Conservation (phyloP, 805 yeast genomes). For the Saccharomycopsis fodiens region DNA sequence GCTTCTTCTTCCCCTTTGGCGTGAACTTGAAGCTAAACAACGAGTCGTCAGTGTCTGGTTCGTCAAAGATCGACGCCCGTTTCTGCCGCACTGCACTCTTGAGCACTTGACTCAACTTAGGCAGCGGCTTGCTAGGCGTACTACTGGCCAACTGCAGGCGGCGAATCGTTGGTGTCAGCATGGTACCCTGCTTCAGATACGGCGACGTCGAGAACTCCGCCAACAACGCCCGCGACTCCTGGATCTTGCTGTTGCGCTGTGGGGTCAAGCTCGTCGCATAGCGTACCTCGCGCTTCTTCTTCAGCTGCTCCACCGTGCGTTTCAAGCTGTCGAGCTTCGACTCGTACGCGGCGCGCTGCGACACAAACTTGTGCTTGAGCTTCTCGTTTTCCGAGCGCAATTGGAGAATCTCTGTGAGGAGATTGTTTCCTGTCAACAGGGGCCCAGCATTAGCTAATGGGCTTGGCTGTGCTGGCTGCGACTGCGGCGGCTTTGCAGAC, state of each 20-base stretch:
- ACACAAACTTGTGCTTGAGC: constrained; percentile 11
- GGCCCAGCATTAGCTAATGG: too few species aligned
- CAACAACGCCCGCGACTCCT: background rate
- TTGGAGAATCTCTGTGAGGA: background rate
- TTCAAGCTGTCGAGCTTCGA: constrained; percentile 9
- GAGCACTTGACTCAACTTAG: background rate
- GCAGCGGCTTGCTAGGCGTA: too few species aligned
- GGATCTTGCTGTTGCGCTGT: background rate
- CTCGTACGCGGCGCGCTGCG: constrained; percentile 14
- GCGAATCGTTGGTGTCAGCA: background rate
- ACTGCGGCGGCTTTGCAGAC: too few species aligned
- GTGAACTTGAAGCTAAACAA: background rate
- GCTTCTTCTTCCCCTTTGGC: constrained; percentile 1
- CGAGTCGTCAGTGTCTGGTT: constrained; percentile 14
- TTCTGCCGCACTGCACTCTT: background rate
- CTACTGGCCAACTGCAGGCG: background rate
- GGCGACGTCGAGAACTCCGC: constrained; percentile 17
- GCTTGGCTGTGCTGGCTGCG: too few species aligned
- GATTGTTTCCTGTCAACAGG: too few species aligned
- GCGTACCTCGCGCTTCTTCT: background rate
- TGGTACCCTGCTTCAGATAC: constrained; percentile 11
- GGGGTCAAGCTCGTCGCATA: too few species aligned
- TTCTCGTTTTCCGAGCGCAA: constrained; percentile 13
- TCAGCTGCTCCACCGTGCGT: background rate
- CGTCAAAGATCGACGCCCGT: constrained; percentile 2